Evolutionary conservation across 441 rosid species (phyloP).

Genomic region (Hypseocharis bilobata): DNA sequence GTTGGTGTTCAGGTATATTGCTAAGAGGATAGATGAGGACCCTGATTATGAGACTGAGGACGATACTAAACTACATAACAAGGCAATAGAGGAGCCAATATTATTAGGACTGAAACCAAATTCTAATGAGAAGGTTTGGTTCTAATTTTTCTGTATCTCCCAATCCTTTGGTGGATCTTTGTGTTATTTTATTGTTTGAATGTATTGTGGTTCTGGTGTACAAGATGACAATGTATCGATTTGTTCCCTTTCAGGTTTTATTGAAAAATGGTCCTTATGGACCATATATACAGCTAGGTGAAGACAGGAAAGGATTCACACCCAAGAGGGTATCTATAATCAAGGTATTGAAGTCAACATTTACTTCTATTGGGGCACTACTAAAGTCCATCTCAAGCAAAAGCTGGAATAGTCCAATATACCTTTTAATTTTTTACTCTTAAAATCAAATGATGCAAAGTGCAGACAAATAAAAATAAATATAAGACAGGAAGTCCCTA

Average conservation of each 20-base stretch:
- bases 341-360: neutral
- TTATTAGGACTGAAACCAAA: slow-evolving; percentile 71
- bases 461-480: neutral
- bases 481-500: neutral
- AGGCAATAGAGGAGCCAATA: slow-evolving; percentile 72
- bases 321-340: slow-evolving; percentile 8
- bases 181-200: neutral
- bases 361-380: neutral
- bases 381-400: neutral
- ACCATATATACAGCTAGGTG: slow-evolving; percentile 1
- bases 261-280: slow-evolving; percentile 6
- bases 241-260: slow-evolving; percentile 3
- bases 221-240: neutral
- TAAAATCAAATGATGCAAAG: neutral
- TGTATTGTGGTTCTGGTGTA: neutral
- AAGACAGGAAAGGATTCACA: slow-evolving; percentile 2
- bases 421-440: neutral
- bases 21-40: slow-evolving; percentile 67
- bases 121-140: slow-evolving; percentile 78
- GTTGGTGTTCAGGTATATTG: slow-evolving; percentile 56
- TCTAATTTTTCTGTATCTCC: slow-evolving; percentile 10
- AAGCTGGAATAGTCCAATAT: neutral
- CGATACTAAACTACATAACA: too few species aligned
- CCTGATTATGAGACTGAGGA: too few species aligned
- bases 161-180: neutral